Percentiles rank a stretch among this genome's conserved stretches.
These are phyloP conservation scores for Hibiscus mutabilis DNA, from an alignment of 345 rosid species.

Conservation along the genomic window DNA sequence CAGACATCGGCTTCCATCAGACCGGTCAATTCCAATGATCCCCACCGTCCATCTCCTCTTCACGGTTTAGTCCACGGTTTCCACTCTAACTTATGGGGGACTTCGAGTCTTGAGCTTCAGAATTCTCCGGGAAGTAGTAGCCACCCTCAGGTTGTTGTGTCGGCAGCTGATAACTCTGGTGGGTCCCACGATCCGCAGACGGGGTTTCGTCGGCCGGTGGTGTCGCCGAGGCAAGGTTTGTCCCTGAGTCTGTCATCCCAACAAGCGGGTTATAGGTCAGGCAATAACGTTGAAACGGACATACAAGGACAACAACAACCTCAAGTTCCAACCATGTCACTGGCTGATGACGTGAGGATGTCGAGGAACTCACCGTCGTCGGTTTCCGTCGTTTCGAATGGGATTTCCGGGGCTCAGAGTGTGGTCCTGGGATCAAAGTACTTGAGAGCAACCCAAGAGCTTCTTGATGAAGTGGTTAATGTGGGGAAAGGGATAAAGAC, in stretches of 20 bases:
- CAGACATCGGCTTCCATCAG: neutral
- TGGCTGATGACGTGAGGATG: constrained; percentile 22
- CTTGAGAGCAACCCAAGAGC: constrained; percentile 66
- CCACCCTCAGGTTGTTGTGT: constrained; percentile 7
- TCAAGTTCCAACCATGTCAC: constrained; percentile 5
- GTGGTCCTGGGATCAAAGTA: constrained; percentile 45
- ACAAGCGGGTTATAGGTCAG: constrained; percentile 15
- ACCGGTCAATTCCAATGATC: constrained; percentile 13
- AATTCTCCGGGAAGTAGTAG: constrained; percentile 10
- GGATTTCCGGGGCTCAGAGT: constrained; percentile 26
- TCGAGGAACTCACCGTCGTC: constrained; percentile 36
- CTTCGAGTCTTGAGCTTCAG: constrained; percentile 18
- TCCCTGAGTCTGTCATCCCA: constrained; percentile 39
- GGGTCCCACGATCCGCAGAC: constrained; percentile 12
- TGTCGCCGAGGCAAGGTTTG: constrained; percentile 36
- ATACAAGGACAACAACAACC: constrained; percentile 8
- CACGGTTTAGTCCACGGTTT: constrained; percentile 22
- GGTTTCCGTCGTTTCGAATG: constrained; percentile 31
- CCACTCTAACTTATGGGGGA: constrained; percentile 30
- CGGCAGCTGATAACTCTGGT: constrained; percentile 1
- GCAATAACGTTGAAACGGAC: neutral
- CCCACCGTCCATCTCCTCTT: constrained; percentile 20
- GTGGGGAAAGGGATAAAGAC: constrained; percentile 31
- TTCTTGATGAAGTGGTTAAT: constrained; percentile 59
- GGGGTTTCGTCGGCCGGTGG: constrained; percentile 16